A percentile compares a stretch with the other conserved stretches of the same genome.
Conservation (phyloP, 2,329 filamentous ascomycete genomes). For the Xylariaceae sp. region DNA sequence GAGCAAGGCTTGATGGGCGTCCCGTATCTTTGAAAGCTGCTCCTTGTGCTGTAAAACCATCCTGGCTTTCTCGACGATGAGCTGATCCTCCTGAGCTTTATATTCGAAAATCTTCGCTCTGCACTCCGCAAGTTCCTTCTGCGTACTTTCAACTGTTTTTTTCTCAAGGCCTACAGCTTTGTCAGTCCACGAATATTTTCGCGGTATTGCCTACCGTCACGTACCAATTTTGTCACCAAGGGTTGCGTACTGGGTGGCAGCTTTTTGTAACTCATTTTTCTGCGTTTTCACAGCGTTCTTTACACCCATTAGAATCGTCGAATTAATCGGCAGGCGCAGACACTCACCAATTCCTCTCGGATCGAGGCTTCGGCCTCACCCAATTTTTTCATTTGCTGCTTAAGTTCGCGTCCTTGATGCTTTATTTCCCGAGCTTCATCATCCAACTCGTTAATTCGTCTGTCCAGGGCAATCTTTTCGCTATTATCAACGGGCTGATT, state of each 20-base stretch:
- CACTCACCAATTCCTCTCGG: conserved; percentile 49
- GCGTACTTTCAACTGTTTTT: conserved; percentile 35
- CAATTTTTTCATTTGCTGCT: conserved; percentile 43
- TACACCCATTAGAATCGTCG: conserved; percentile 21
- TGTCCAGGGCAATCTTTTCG: conserved; percentile 64
- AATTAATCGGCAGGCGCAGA: not conserved
- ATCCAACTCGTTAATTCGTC: conserved; percentile 49
- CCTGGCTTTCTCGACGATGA: conserved; percentile 59
- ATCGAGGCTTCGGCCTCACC: conserved; percentile 46
- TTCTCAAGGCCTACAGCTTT: conserved; percentile 39
- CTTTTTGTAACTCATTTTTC: conserved; percentile 69
- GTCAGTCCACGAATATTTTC: conserved; percentile 21
- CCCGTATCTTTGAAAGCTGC: conserved; percentile 63
- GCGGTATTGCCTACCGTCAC: conserved; percentile 27
- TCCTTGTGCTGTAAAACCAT: conserved; percentile 57
- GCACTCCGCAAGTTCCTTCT: conserved; percentile 38
- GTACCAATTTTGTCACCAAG: conserved; percentile 73
- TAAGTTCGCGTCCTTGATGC: conserved; percentile 38
- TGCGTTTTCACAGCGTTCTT: conserved; percentile 58
- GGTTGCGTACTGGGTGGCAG: conserved; percentile 64
- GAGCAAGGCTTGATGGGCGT: conserved; percentile 64
- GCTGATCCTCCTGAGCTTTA: conserved; percentile 56
- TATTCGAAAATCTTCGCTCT: conserved; percentile 53
- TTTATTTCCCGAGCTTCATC: conserved; percentile 41
- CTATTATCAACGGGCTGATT: conserved; percentile 72